These are phyloP conservation scores for Globisporangium echinulatum DNA, from an alignment of 352 stramenopile species.

Conservation along the genomic window DNA sequence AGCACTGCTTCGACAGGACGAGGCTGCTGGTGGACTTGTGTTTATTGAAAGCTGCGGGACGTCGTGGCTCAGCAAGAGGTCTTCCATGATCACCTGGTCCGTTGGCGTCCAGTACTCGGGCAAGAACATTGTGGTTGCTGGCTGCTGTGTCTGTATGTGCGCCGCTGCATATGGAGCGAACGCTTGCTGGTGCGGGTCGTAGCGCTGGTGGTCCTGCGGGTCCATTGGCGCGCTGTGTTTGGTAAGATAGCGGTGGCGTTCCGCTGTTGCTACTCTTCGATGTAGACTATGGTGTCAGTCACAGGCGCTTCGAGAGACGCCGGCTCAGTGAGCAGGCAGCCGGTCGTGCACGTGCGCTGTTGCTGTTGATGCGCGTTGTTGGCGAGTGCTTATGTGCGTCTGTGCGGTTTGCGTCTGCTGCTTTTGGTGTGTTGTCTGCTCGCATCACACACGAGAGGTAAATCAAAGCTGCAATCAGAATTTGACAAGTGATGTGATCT, in stretches of 20 bases:
- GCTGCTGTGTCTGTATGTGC: background rate
- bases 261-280: background rate
- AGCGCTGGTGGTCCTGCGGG: background rate
- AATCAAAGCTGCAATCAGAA: no score
- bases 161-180: background rate
- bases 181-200: background rate
- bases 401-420: no score
- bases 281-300: background rate
- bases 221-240: background rate
- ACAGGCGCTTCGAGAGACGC: background rate
- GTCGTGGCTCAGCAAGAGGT: conserved; percentile 29
- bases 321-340: no score
- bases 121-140: conserved; percentile 9
- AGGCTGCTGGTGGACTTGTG: background rate
- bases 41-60: background rate
- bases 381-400: no score
- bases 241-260: background rate
- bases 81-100: conserved; percentile 56
- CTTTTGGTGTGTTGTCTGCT: no score
- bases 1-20: no score
- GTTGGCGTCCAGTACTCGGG: conserved; percentile 33
- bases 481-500: no score
- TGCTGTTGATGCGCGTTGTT: no score
- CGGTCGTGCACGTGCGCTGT: no score
- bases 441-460: no score